phyloP scores from a whole-genome alignment of 345 rosid species.

The Eucalyptus viminalis region DNA sequence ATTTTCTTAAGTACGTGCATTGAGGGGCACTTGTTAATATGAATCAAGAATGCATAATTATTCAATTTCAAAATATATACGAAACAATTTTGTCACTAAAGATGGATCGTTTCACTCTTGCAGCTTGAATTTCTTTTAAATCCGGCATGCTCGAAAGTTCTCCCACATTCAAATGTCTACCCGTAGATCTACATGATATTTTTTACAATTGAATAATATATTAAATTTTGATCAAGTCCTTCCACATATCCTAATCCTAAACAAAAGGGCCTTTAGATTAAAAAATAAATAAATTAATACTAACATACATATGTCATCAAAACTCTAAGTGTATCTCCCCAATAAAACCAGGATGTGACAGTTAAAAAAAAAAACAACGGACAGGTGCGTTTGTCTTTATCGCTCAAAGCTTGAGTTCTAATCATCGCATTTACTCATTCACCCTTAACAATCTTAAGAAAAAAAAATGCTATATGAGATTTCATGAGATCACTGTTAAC shows the following conservation, averaged over 20 bases:
- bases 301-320: neutral
- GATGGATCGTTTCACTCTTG: neutral
- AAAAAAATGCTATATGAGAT: neutral
- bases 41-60: neutral
- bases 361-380: neutral
- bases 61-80: neutral
- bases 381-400: neutral
- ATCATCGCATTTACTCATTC: neutral
- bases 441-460: neutral
- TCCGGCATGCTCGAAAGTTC: neutral
- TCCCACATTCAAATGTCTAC: neutral
- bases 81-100: neutral
- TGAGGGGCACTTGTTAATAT: neutral
- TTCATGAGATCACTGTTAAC: no score
- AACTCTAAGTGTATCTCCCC: neutral
- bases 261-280: neutral
- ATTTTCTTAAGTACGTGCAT: neutral
- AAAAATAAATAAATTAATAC: neutral
- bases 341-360: neutral
- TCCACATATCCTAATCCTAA: neutral
- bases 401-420: neutral
- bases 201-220: neutral
- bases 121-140: neutral
- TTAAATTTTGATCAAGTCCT: neutral
- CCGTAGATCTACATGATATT: neutral